Conservation (phyloP, 768 basidiomycete species). For the Boletellus ananas region DNA sequence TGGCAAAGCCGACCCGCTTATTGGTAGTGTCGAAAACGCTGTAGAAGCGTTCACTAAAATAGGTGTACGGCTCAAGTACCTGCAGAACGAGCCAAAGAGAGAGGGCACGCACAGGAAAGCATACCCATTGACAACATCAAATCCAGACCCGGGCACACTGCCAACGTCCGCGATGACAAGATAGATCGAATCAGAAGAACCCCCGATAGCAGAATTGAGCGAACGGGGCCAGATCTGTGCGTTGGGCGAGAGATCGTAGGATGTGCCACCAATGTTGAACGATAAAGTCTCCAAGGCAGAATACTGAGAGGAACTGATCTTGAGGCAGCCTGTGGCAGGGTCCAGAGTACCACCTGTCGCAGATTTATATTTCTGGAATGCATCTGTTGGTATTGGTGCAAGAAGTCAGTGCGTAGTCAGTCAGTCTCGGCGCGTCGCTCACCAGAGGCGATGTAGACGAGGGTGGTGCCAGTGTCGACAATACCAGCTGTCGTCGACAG, state of each 20-base stretch:
- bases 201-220: neutral
- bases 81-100: too few species aligned
- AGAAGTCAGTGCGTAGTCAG: neutral
- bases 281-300: neutral
- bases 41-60: neutral
- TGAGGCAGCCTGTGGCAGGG: neutral
- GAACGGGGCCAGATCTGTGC: conserved; percentile 1
- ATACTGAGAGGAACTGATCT: neutral
- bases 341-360: neutral
- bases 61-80: neutral
- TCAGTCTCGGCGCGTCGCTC: neutral
- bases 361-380: neutral
- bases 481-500: conserved; percentile 4
- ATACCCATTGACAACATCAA: neutral
- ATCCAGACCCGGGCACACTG: neutral
- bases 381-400: neutral
- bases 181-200: neutral
- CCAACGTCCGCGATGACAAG: neutral
- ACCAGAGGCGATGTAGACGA: neutral
- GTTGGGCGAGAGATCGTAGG: neutral
- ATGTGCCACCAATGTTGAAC: neutral
- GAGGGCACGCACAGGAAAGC: neutral
- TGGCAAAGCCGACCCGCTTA: neutral
- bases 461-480: conserved; percentile 1
- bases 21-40: neutral